Evolutionary conservation across 2,329 filamentous ascomycete species (phyloP), one percentile per base, ranked within the genome.

Genomic region (Thielaviopsis musarum): DNA sequence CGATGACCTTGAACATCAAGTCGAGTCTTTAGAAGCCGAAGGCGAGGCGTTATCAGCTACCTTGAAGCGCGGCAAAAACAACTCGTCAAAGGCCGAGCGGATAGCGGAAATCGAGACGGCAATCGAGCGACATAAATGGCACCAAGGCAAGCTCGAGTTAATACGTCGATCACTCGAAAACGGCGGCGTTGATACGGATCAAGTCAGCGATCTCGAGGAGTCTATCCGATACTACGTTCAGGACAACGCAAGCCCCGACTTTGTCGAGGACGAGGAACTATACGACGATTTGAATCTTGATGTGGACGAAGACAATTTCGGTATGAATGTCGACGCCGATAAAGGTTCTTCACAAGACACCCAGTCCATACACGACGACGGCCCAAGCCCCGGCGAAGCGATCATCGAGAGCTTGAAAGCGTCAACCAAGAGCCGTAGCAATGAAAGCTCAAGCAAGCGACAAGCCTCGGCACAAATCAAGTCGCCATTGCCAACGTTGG

Each of bases 101-200:
- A 84, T 97, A 75, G 82, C 88, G 58, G 87, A 93, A 69, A 85
- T 98, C 65, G 87, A 95, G 67, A 77, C 80, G 62, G 77, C 85
- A 66, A 89, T 91, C 65, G 93, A 98, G 70, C 83, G 87, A 66
- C 91, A 97, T 76, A 96, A 95, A 72, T 97, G 89, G 87, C 93
- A 98, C 69, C 87, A 95, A 69, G 82, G 83, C 64, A 95, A 95
- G 70, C 78, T 98, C 64, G 93, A 98, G 72, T 78, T 97, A 61
- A 83, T 97, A 67, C 82, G 91, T 66, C 83, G 93, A 65, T 88
- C 89, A 28, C 75, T 98, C 65, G 91, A 97, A 69, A 98, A 98
- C 68, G 91, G 90, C 60, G 88, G 85, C 63, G 81, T 97, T 65
- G 91, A 97, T 61, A 80, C 85, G 21, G 87, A 91, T 5, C 84